phyloP scores from a whole-genome alignment of 345 rosid species.

The Brassica nigra region DNA sequence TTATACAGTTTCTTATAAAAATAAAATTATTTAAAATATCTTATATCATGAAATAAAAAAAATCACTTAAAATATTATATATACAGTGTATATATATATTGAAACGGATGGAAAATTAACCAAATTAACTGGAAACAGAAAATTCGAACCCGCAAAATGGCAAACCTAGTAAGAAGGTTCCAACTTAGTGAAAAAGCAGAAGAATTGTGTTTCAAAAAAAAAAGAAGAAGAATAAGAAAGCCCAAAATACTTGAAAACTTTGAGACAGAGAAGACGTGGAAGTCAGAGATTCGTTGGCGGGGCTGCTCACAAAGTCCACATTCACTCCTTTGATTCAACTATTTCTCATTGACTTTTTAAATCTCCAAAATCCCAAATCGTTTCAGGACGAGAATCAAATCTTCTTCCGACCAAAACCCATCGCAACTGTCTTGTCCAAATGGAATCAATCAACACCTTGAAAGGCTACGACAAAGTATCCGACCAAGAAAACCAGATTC shows the following conservation, averaged over 20 bases:
- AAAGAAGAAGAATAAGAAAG: no score
- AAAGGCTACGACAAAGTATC: constrained; percentile 74
- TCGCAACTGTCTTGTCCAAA: not conserved
- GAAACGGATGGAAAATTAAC: no score
- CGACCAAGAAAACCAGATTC: constrained; percentile 47
- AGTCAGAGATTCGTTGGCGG: not conserved
- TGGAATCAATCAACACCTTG: constrained; percentile 47
- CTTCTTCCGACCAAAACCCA: constrained; percentile 2
- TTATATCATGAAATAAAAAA: no score
- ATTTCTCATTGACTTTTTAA: constrained; percentile 5
- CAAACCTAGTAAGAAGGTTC: no score
- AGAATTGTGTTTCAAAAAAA: no score
- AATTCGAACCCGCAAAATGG: no score
- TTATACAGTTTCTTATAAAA: no score
- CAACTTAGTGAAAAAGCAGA: no score
- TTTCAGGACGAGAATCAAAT: not conserved
- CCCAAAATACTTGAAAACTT: not conserved
- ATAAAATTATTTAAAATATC: no score
- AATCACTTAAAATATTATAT: no score
- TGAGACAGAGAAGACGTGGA: constrained; percentile 1
- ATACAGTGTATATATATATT: no score
- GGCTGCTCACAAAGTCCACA: not conserved
- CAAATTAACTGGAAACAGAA: no score
- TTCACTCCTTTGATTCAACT: not conserved
- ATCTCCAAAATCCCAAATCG: not conserved